These are phyloP conservation scores for Penicillium sp. DNA, from an alignment of 2,329 filamentous ascomycete genomes.

Conservation along the genomic window DNA sequence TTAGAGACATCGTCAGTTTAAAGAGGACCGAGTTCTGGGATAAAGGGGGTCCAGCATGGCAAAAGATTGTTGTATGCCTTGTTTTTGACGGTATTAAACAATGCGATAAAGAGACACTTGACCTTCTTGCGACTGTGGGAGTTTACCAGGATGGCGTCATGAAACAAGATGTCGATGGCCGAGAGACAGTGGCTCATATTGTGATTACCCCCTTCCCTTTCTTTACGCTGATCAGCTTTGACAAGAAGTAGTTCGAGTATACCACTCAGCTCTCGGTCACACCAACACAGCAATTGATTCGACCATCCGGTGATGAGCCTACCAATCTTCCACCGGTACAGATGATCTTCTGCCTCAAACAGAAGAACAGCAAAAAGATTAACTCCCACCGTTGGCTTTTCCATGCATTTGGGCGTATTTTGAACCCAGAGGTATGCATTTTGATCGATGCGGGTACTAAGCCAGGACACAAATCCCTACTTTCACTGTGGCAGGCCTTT, in stretches of 20 bases:
- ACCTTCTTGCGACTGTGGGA: slow-evolving; percentile 88
- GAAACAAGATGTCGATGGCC: slow-evolving; percentile 95
- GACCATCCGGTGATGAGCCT: slow-evolving; percentile 79
- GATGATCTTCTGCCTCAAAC: slow-evolving; percentile 98
- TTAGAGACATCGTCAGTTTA: slow-evolving; percentile 80
- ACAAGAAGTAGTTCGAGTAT: slow-evolving; percentile 73
- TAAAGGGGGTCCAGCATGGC: slow-evolving; percentile 94
- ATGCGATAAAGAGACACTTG: slow-evolving; percentile 89
- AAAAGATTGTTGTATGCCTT: slow-evolving; percentile 95
- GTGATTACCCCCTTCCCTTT: slow-evolving; percentile 40
- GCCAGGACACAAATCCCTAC: slow-evolving; percentile 84
- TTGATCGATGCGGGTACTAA: slow-evolving; percentile 94
- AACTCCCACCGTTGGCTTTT: slow-evolving; percentile 98
- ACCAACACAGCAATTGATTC: slow-evolving; percentile 88
- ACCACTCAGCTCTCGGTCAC: slow-evolving; percentile 96
- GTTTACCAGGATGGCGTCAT: slow-evolving; percentile 96
- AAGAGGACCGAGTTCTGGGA: slow-evolving; percentile 99
- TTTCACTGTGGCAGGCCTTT: slow-evolving; percentile 93
- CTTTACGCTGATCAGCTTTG: too few species aligned
- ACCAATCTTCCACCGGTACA: slow-evolving; percentile 89
- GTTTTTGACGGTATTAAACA: slow-evolving; percentile 97
- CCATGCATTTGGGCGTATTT: slow-evolving; percentile 90
- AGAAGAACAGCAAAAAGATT: slow-evolving; percentile 99
- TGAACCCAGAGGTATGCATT: slow-evolving; percentile 94
- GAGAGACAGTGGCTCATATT: slow-evolving; percentile 91